These are phyloP conservation scores for Cyamopsis tetragonoloba DNA, from an alignment of 306 rosid genomes.

Conservation along the genomic window DNA sequence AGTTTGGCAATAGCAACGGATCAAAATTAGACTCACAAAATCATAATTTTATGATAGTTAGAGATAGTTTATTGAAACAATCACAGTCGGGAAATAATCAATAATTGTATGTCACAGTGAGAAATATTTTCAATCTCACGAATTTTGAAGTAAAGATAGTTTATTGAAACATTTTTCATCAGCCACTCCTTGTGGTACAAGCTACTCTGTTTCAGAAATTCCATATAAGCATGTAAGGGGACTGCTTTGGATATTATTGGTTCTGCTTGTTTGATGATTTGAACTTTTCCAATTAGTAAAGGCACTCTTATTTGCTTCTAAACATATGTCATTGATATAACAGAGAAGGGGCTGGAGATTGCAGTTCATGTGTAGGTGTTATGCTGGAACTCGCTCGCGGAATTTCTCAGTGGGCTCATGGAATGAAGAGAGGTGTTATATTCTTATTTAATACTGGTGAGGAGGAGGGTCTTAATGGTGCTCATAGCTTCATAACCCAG, in stretches of 20 bases:
- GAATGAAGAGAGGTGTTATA: constrained; percentile 74
- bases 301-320: constrained; percentile 11
- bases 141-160: background rate
- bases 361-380: constrained; percentile 88
- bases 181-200: background rate
- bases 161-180: background rate
- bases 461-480: constrained; percentile 97
- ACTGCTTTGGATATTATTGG: background rate
- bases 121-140: background rate
- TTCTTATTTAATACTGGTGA: constrained; percentile 94
- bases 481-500: constrained; percentile 97
- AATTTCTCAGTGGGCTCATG: constrained; percentile 95
- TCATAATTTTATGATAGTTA: background rate
- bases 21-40: background rate
- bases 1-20: background rate
- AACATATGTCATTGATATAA: constrained; percentile 28
- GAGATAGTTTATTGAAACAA: too few species aligned
- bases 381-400: constrained; percentile 99
- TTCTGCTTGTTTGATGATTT: background rate
- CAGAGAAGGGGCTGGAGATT: constrained; percentile 99
- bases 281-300: background rate
- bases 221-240: background rate
- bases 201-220: constrained; percentile 10
- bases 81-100: background rate
- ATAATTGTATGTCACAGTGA: background rate